These are phyloP conservation scores for Scleroderma bovista DNA, from an alignment of 768 basidiomycete species.

Conservation along the genomic window DNA sequence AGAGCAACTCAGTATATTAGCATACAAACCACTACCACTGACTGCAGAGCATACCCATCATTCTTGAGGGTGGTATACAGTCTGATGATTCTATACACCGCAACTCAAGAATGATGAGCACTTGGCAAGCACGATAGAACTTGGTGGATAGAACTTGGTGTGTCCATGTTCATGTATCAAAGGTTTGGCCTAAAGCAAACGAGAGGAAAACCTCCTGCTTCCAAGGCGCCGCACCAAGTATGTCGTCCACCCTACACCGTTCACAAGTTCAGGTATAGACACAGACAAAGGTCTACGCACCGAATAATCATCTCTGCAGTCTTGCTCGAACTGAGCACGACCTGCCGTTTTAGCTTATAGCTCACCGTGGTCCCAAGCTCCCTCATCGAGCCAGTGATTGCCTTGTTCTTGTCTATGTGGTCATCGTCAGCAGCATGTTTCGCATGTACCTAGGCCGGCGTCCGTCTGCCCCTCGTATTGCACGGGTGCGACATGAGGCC, in stretches of 20 bases:
- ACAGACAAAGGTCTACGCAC: constrained; percentile 35
- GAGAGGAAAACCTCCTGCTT: constrained; percentile 82
- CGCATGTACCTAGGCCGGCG: constrained; percentile 72
- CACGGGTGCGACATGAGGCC: constrained; percentile 86
- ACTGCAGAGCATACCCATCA: too few relatives aligned
- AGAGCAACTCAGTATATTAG: too few relatives aligned
- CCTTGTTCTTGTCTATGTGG: constrained; percentile 83
- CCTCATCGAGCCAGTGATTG: constrained; percentile 82
- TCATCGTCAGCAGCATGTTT: not conserved
- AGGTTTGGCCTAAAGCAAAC: too few relatives aligned
- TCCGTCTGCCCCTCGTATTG: constrained; percentile 88
- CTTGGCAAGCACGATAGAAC: too few relatives aligned
- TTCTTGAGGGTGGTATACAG: too few relatives aligned
- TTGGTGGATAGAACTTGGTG: too few relatives aligned
- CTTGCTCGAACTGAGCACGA: constrained; percentile 90
- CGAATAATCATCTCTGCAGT: constrained; percentile 98
- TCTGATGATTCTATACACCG: too few relatives aligned
- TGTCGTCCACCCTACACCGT: constrained; percentile 76
- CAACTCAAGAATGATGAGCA: too few relatives aligned
- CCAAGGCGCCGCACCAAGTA: constrained; percentile 79
- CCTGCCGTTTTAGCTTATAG: constrained; percentile 95
- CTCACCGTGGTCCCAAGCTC: constrained; percentile 89
- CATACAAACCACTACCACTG: too few relatives aligned
- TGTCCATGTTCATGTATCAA: too few relatives aligned
- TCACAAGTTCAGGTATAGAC: constrained; percentile 1